Percentiles rank a stretch among this genome's conserved stretches.
These are phyloP conservation scores for Nymphaea colorata DNA, from an alignment of 164 flowering plant species.

Conservation along the genomic window DNA sequence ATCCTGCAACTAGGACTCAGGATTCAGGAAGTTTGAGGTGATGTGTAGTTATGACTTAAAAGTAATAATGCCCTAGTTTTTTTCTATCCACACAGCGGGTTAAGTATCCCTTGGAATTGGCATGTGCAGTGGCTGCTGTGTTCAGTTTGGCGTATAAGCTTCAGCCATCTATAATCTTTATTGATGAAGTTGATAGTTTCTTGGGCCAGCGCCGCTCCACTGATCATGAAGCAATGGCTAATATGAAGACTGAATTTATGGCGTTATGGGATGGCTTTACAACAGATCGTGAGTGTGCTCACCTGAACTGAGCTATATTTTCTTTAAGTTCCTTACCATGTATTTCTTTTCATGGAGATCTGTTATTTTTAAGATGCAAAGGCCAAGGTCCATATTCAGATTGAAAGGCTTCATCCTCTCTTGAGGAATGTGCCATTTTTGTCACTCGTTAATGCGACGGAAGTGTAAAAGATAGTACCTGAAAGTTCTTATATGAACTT, in stretches of 20 bases:
- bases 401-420: too few relatives aligned
- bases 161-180: slow-evolving; percentile 75
- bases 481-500: too few relatives aligned
- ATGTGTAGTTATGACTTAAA: neutral
- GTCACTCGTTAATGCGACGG: too few relatives aligned
- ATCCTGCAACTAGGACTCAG: too few relatives aligned
- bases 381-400: too few relatives aligned
- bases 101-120: neutral
- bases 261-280: slow-evolving; percentile 83
- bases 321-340: too few relatives aligned
- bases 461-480: too few relatives aligned
- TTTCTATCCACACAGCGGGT: too few relatives aligned
- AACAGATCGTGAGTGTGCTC: slow-evolving; percentile 50
- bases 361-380: too few relatives aligned
- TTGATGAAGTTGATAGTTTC: slow-evolving; percentile 78
- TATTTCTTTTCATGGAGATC: too few relatives aligned
- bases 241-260: slow-evolving; percentile 86
- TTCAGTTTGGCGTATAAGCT: slow-evolving; percentile 72
- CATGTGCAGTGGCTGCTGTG: slow-evolving; percentile 60
- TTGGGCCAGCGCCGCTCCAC: slow-evolving; percentile 56
- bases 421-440: too few relatives aligned
- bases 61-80: too few relatives aligned
- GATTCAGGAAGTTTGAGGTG: neutral
- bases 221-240: slow-evolving; percentile 51
- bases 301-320: neutral